Conservation (phyloP, 208 protist genomes). For the Acanthamoeba royreba region DNA sequence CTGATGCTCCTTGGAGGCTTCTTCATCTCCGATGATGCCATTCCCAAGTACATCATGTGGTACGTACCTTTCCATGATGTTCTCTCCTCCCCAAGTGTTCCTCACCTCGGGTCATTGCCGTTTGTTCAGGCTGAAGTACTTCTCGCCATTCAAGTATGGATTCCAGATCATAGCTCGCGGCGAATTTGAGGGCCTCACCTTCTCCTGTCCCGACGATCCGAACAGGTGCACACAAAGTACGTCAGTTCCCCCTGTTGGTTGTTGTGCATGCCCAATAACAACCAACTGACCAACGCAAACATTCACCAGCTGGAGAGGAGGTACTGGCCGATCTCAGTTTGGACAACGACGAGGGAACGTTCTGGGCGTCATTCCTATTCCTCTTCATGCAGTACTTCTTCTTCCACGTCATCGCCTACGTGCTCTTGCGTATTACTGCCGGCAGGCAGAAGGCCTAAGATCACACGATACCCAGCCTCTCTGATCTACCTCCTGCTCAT, state of each 20-base stretch:
- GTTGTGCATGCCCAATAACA: too few relatives aligned
- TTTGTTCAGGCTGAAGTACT: not conserved
- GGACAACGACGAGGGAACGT: not conserved
- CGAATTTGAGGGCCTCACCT: not conserved
- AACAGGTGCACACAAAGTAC: not conserved
- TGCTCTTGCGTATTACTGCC: not conserved
- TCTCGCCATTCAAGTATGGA: not conserved
- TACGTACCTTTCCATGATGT: too few relatives aligned
- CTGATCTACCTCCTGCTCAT: too few relatives aligned
- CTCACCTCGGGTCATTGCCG: too few relatives aligned
- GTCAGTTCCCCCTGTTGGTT: not conserved
- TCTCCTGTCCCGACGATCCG: not conserved
- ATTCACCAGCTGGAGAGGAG: not conserved
- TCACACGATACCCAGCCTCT: too few relatives aligned
- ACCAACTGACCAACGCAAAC: too few relatives aligned
- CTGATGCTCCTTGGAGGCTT: not conserved
- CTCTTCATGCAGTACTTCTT: not conserved
- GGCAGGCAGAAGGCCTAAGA: not conserved
- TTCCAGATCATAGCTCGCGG: not conserved
- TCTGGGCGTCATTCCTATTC: not conserved
- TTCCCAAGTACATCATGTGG: not conserved
- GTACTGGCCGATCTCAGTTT: not conserved
- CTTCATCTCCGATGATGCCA: not conserved
- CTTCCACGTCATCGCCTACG: not conserved
- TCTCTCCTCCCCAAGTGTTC: too few relatives aligned